Percentiles rank a stretch among this genome's conserved stretches.
These are phyloP conservation scores for Escallonia rubra DNA, from an alignment of 129 eudicot species.

Conservation along the genomic window DNA sequence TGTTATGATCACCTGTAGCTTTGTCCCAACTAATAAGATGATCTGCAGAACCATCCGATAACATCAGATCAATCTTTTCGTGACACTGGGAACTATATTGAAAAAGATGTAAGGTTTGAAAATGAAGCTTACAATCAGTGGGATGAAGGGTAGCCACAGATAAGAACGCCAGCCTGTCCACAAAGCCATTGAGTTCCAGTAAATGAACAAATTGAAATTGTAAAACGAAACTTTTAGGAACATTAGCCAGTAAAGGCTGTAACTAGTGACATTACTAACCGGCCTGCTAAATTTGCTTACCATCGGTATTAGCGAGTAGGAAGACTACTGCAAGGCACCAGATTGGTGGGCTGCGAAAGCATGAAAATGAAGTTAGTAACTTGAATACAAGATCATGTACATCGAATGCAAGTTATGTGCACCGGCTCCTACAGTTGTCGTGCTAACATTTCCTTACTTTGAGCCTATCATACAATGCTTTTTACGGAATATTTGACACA, in stretches of 20 bases:
- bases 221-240: too few species aligned
- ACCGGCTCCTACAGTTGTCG: too few species aligned
- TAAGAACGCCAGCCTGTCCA: slow-evolving; percentile 58
- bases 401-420: neutral
- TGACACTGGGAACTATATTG: too few species aligned
- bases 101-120: too few species aligned
- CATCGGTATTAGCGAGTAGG: slow-evolving; percentile 51
- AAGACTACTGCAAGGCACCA: slow-evolving; percentile 50
- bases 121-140: slow-evolving; percentile 51
- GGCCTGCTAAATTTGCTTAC: slow-evolving; percentile 19
- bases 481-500: too few species aligned
- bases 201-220: too few species aligned
- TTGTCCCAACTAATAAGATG: slow-evolving; percentile 53
- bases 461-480: too few species aligned
- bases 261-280: too few species aligned
- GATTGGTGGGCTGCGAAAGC: slow-evolving; percentile 44
- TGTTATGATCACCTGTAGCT: slow-evolving; percentile 53
- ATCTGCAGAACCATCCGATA: slow-evolving; percentile 21
- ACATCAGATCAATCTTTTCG: too few species aligned
- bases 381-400: neutral
- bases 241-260: too few species aligned
- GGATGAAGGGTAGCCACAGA: slow-evolving; percentile 62
- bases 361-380: neutral
- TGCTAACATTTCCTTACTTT: too few species aligned
- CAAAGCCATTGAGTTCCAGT: neutral